Base-by-base conservation (phyloP, 495 filamentous ascomycete genomes). In the Sordaria brevicollis region DNA sequence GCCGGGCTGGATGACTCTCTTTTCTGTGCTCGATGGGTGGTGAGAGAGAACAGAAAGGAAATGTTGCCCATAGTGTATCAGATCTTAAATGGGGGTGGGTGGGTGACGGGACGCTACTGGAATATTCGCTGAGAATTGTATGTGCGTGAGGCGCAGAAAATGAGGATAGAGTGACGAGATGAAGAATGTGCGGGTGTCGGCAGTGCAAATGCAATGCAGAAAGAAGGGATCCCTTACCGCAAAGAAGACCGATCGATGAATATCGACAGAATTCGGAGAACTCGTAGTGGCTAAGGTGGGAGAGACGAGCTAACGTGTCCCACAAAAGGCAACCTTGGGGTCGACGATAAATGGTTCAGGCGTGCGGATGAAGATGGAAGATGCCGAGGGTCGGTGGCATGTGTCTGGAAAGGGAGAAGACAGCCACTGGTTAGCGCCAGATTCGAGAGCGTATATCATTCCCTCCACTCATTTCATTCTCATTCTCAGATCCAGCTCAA, bases 241-340 rank as follows among this genome's bases (percentile, higher is more conserved):
- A 84, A 88, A 54, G 65, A 65, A 76, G 66, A 76, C 79, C 72
- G 76, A 82, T 82, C 79, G 80, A 83, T 73, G 79, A 80, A 87
- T 81, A 80, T 81, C 81, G 80, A 81, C 74, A 79, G 74, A 81
- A 82, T 81, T 82, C 81, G 80, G 80, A 17, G 38, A 19, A 4
- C 17, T 41, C 3, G 43, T 5, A 54, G 76, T 72, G 73, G 73
- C 76, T 74, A 81, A 76, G 79, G 86, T 86, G 85, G 85, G 83
- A 89, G 88, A 84, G 79, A 88, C 88, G 88, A 90, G 86, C 83
- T 82, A 90, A 90, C 87, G 87, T 86, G 86, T 90, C 88, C 88
- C 86, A 88, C 86, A 82, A 79, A 83, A 82, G 81, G 80, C 82
- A 71, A 75, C 74, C 77, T 66, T 79, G 66, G 77, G 79, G 76